Evolutionary conservation across 495 filamentous ascomycete species (phyloP).

Genomic region (Neurospora sp.): DNA sequence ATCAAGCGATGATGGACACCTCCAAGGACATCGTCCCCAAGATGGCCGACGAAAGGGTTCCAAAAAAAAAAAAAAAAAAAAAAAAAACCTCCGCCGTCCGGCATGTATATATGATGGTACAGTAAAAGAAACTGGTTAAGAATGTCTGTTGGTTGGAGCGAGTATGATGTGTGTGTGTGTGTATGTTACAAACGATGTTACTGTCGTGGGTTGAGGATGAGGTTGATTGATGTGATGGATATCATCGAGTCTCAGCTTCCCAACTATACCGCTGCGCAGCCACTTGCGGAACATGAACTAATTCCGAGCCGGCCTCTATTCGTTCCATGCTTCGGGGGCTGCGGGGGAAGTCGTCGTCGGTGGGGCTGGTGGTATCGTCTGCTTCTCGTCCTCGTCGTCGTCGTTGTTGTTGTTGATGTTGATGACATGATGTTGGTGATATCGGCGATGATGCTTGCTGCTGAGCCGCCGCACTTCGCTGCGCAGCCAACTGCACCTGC

Average conservation of each 20-base stretch:
- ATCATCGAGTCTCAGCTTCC: constrained; percentile 25
- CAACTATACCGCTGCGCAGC: constrained; percentile 43
- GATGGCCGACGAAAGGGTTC: too few relatives aligned
- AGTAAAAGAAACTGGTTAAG: not conserved
- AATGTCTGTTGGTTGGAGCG: not conserved
- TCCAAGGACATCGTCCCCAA: too few relatives aligned
- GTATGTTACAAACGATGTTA: not conserved
- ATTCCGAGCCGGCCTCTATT: constrained; percentile 28
- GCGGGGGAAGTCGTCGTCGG: constrained; percentile 11
- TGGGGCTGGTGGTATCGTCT: not conserved
- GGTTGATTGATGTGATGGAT: too few relatives aligned
- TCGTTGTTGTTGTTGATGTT: not conserved
- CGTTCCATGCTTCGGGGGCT: constrained; percentile 29
- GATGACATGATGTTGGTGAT: not conserved
- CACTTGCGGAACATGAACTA: constrained; percentile 41
- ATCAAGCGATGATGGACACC: too few relatives aligned
- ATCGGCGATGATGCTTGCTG: not conserved
- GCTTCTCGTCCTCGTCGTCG: not conserved
- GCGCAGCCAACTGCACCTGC: constrained; percentile 8
- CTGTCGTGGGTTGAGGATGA: not conserved
- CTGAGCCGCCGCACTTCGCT: not conserved
- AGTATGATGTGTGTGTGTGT: not conserved
- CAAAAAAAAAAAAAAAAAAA: not conserved
- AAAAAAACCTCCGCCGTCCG: not conserved
- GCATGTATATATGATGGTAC: not conserved